Evolutionary conservation across 106 monocot genomes (phyloP).

Genomic region (Dioscorea zingiberensis): DNA sequence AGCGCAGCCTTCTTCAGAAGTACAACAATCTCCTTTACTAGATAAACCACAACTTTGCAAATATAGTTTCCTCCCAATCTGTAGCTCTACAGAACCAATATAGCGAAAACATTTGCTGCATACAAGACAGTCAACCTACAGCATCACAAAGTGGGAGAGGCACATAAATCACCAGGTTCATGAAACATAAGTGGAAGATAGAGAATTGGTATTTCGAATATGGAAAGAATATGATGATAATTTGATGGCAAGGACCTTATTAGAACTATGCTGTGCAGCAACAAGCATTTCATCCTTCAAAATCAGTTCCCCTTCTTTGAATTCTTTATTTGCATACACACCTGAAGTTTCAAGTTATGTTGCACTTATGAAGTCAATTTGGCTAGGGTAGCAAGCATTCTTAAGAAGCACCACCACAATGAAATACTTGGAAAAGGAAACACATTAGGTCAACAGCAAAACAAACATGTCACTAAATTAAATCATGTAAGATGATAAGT

Average conservation of each 20-base stretch:
- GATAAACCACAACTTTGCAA: conserved; percentile 52
- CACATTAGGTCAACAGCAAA: too few species aligned
- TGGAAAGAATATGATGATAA: not conserved
- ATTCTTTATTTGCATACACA: conserved; percentile 64
- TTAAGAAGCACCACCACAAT: too few species aligned
- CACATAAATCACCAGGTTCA: not conserved
- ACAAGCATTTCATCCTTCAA: conserved; percentile 80
- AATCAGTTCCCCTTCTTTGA: conserved; percentile 69
- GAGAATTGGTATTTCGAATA: not conserved
- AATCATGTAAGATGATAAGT: too few species aligned
- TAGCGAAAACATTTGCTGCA: conserved; percentile 85
- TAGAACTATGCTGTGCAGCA: conserved; percentile 85
- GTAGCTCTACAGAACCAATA: conserved; percentile 88
- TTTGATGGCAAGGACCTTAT: conserved; percentile 51
- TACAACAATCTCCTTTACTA: conserved; percentile 24
- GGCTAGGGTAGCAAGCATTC: too few species aligned
- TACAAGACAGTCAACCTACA: conserved; percentile 93
- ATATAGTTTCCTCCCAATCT: conserved; percentile 93
- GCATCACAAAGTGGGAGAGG: conserved; percentile 2
- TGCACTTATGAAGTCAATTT: not conserved
- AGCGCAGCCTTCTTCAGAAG: conserved; percentile 15
- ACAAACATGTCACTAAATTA: too few species aligned
- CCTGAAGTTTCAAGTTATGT: conserved; percentile 28
- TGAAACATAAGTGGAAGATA: conserved; percentile 1
- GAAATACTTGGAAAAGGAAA: too few species aligned